Conservation (phyloP, 176 grass and related monocot genomes). For the Oryza brachyantha region DNA sequence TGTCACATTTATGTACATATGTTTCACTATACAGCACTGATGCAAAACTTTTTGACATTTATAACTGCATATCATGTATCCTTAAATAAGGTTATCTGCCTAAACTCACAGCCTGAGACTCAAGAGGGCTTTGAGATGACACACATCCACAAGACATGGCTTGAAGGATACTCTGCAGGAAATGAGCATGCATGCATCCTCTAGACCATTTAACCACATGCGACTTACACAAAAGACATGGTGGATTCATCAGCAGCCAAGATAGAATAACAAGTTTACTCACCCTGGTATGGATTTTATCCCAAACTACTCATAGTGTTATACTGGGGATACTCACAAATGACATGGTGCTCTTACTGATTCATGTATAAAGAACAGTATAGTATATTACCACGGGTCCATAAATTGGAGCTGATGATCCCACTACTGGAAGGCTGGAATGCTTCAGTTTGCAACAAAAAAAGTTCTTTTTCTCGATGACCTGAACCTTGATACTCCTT, state of each 20-base stretch:
- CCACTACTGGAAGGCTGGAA: neutral
- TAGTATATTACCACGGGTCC: neutral
- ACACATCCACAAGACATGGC: slow-evolving; percentile 70
- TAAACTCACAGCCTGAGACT: slow-evolving; percentile 45
- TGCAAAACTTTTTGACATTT: neutral
- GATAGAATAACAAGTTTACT: slow-evolving; percentile 13
- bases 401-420: neutral
- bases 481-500: neutral
- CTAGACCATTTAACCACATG: slow-evolving; percentile 25
- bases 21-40: neutral
- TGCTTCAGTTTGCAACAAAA: too few relatives aligned
- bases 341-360: neutral
- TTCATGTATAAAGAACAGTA: neutral
- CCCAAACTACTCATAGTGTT: neutral
- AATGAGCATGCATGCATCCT: slow-evolving; percentile 21
- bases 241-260: neutral
- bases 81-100: neutral
- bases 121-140: slow-evolving; percentile 41
- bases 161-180: slow-evolving; percentile 51
- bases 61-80: neutral
- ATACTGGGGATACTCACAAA: neutral
- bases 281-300: neutral
- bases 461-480: neutral
- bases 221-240: slow-evolving; percentile 2
- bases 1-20: neutral